Percentiles rank a stretch among this genome's conserved stretches.
Evolutionary conservation across 1,139 yeast genomes (phyloP).

Genomic region (Lodderomyces oxycetoniae): DNA sequence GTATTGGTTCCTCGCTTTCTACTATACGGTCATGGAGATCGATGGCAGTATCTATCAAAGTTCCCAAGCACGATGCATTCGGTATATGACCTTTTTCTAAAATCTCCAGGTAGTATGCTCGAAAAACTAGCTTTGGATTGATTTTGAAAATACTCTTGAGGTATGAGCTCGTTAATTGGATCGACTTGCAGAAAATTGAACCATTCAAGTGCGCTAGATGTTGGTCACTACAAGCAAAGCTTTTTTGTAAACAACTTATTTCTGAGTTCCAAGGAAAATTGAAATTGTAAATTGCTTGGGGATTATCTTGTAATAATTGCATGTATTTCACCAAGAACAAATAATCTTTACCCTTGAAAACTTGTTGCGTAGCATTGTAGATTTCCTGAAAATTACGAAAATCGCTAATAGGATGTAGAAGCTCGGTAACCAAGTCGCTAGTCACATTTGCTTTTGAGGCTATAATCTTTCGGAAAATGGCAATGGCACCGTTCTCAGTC

Average conservation of each 20-base stretch:
- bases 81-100: slow-evolving; percentile 19
- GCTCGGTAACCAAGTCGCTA: slow-evolving; percentile 26
- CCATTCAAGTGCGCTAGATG: neutral
- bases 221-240: too few species aligned
- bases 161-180: slow-evolving; percentile 30
- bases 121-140: slow-evolving; percentile 33
- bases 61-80: slow-evolving; percentile 36
- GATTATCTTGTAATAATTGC: slow-evolving; percentile 17
- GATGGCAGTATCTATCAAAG: slow-evolving; percentile 40
- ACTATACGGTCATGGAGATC: too few species aligned
- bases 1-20: slow-evolving; percentile 39
- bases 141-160: slow-evolving; percentile 44
- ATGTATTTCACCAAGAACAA: slow-evolving; percentile 29
- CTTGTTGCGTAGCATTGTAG: slow-evolving; percentile 2
- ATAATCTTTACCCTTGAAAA: neutral
- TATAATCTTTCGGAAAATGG: slow-evolving; percentile 25
- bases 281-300: neutral
- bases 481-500: slow-evolving; percentile 25
- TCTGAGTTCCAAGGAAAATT: neutral
- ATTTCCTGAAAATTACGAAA: slow-evolving; percentile 9
- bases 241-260: too few species aligned
- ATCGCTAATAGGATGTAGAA: slow-evolving; percentile 25
- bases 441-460: slow-evolving; percentile 25
- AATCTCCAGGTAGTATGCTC: slow-evolving; percentile 28
- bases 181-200: slow-evolving; percentile 20